These are phyloP conservation scores for Phytophthora crassamura DNA, from an alignment of 352 stramenopile genomes.

Conservation along the genomic window DNA sequence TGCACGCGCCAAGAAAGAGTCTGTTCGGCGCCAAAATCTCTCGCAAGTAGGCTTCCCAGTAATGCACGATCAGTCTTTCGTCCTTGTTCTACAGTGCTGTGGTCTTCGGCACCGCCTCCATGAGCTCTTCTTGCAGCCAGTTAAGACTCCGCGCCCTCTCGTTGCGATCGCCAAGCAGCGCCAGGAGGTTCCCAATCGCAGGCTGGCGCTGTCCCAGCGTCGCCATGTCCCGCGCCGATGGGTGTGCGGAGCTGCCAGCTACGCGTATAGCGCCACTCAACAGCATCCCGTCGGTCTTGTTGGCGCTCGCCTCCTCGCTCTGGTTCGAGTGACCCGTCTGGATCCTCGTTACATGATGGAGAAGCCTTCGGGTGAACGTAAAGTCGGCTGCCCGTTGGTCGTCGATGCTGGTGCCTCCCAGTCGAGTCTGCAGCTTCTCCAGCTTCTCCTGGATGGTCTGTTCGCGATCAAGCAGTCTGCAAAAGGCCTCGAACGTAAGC, in stretches of 20 bases:
- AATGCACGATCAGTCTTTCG: no score
- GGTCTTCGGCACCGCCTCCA: slow-evolving; percentile 6
- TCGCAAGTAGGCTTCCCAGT: no score
- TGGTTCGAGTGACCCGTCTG: slow-evolving; percentile 21
- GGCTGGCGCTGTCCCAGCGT: slow-evolving; percentile 40
- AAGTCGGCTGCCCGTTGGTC: slow-evolving; percentile 9
- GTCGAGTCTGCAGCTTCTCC: slow-evolving; percentile 31
- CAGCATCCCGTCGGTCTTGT: slow-evolving; percentile 4
- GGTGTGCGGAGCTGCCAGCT: background rate
- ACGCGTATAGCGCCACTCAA: slow-evolving; percentile 21
- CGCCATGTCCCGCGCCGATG: slow-evolving; percentile 31
- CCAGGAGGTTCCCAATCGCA: slow-evolving; percentile 42
- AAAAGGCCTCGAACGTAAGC: slow-evolving; percentile 38
- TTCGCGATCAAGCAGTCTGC: slow-evolving; percentile 32
- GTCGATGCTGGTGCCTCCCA: slow-evolving; percentile 2
- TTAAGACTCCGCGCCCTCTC: slow-evolving; percentile 4
- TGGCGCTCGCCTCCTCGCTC: slow-evolving; percentile 13
- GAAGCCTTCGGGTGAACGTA: slow-evolving; percentile 3
- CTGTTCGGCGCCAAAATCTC: slow-evolving; percentile 65
- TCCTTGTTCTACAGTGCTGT: background rate
- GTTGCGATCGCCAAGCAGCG: slow-evolving; percentile 19
- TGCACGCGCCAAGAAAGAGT: slow-evolving; percentile 51
- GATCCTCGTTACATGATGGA: slow-evolving; percentile 8
- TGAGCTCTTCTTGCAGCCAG: slow-evolving; percentile 20
- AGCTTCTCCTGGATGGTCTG: slow-evolving; percentile 39